Conservation (phyloP, 2,329 filamentous ascomycete genomes). For the Zymoseptoria passerinii region DNA sequence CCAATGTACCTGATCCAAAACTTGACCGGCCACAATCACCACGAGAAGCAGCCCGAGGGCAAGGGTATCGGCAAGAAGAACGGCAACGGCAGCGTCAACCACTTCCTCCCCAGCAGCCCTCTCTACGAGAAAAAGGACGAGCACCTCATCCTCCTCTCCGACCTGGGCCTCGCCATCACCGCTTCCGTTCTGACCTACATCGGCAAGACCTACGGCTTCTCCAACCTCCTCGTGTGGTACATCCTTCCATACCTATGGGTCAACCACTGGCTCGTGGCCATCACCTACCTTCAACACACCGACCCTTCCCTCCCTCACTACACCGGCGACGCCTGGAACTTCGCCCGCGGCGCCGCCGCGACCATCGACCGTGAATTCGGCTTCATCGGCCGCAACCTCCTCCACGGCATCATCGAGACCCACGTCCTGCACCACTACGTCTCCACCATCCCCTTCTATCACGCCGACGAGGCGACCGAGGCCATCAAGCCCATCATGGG, state of each 20-base stretch:
- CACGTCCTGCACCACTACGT: slow-evolving; percentile 98
- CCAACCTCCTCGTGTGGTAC: slow-evolving; percentile 91
- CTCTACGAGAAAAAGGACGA: slow-evolving; percentile 88
- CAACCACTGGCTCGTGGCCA: slow-evolving; percentile 98
- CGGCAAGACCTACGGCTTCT: slow-evolving; percentile 69
- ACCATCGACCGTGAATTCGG: slow-evolving; percentile 97
- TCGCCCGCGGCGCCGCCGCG: slow-evolving; percentile 82
- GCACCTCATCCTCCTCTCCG: slow-evolving; percentile 75
- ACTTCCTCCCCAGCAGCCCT: slow-evolving; percentile 82
- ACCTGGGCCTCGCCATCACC: slow-evolving; percentile 63
- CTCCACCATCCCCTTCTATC: slow-evolving; percentile 91
- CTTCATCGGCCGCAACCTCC: slow-evolving; percentile 80
- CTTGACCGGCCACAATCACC: slow-evolving; percentile 92
- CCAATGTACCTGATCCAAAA: slow-evolving; percentile 84
- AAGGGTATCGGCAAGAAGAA: slow-evolving; percentile 90
- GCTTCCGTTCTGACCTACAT: slow-evolving; percentile 57
- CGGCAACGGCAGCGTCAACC: slow-evolving; percentile 79
- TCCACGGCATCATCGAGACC: slow-evolving; percentile 96
- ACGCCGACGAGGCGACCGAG: slow-evolving; percentile 88
- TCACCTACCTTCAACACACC: slow-evolving; percentile 96
- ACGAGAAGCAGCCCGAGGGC: slow-evolving; percentile 83
- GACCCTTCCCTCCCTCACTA: slow-evolving; percentile 93
- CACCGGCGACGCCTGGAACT: slow-evolving; percentile 78
- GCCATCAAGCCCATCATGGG: slow-evolving; percentile 96
- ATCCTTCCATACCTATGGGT: slow-evolving; percentile 93